Evolutionary conservation across 306 rosid genomes (phyloP), one percentile per base, ranked within the genome.

Genomic region (Prunus campanulata): DNA sequence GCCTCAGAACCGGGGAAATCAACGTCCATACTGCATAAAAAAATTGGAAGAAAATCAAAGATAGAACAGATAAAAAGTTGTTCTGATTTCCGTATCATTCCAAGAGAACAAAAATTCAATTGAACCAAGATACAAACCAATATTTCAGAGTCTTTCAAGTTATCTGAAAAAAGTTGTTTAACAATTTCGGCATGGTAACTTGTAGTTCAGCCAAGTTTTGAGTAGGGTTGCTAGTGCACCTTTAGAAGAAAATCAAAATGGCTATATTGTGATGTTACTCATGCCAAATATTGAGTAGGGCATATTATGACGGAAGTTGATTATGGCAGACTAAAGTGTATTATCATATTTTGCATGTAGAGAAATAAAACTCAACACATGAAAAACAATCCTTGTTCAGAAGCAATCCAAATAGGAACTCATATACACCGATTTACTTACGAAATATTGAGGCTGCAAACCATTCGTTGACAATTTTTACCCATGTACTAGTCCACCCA

Each of bases 401-500:
- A 39, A 39, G 44, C 44, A 39, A 39, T 39, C 44, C 44, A 39
- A 39, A 39, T 39, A 39, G 44, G 24, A 65, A 51, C 5, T 1
- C 59, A 14, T 35, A 75, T 18, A 18, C 51, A 8, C 2, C 7
- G 6, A 32, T 39, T 42, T 35, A 82, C 98, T 90, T 84, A 91
- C 98, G n/a, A 75, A 88, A 93, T 44, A 91, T 52, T 20, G 96
- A 81, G 74, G 96, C 97, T 24, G 97, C 97, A 83, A 93, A 88
- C 97, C 98, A 93, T 79, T 93, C 96, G 39, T 91, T 93, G 71
- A 88, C 44, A 51, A 90, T 82, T 78, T 86, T 91, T 55, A 90
- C 96, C 96, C 98, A 91, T 52, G 96, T 90, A 70, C 98, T 93
- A 71, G 92, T 72, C 98, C 97, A 90, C 2, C 97, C 98, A 57